Conservation (phyloP, 1,139 yeast genomes). For the Suhomyces bribrorum region DNA sequence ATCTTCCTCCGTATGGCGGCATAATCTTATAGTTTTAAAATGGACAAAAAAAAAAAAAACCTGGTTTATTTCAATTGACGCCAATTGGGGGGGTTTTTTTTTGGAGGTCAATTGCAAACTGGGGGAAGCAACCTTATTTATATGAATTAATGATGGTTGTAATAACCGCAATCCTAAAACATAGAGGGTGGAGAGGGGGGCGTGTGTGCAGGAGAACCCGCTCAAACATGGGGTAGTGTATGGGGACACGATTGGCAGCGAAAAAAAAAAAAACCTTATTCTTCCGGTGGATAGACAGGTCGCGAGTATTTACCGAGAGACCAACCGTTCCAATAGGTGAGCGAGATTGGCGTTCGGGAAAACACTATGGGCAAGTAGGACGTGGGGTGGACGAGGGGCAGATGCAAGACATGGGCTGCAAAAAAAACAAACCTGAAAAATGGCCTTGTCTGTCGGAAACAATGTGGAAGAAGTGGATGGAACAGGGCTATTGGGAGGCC, state of each 20-base stretch:
- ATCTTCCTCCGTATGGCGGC: constrained; percentile 18
- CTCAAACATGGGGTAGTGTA: constrained; percentile 3
- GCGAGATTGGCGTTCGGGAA: neutral
- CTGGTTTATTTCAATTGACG: neutral
- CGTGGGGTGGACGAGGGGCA: no score
- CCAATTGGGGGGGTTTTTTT: neutral
- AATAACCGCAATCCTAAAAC: neutral
- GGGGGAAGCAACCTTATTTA: neutral
- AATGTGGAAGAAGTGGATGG: no score
- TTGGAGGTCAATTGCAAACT: neutral
- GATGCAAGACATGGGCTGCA: no score
- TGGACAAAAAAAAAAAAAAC: no score
- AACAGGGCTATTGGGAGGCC: no score
- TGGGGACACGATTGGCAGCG: neutral
- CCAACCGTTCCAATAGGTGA: constrained; percentile 4
- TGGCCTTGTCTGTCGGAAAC: no score
- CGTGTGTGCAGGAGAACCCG: neutral
- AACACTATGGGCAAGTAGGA: neutral
- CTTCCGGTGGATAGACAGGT: neutral
- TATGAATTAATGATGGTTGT: neutral
- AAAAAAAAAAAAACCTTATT: neutral
- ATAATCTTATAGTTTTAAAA: neutral
- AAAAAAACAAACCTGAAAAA: no score
- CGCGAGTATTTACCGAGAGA: constrained; percentile 1
- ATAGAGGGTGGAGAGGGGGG: neutral